Evolutionary conservation across 2,329 filamentous ascomycete genomes (phyloP), one percentile per base, ranked within the genome.

Genomic region (Neofusicoccum sp.): DNA sequence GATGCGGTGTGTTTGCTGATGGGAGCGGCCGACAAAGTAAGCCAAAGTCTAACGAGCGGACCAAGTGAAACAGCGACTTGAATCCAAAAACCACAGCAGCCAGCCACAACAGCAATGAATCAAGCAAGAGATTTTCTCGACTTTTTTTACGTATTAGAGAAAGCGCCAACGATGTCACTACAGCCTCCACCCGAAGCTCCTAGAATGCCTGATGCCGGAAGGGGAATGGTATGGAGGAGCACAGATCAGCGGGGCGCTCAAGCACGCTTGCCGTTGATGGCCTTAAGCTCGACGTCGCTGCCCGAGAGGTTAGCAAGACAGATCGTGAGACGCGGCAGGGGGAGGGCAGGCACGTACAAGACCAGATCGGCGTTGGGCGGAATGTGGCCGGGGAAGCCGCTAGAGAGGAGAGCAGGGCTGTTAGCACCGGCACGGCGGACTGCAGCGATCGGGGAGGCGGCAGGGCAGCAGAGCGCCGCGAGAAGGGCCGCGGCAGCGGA

Each of bases 361-460:
- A 96, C 83, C 64, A 96, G 82, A 66, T 82, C 86, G n/a, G 90
- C 79, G 69, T 88, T 85, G 40, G 86, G 76, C 63, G 91, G 91
- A 65, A 96, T 96, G 69, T 87, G 80, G 61, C 86, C 87, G 34
- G 89, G 86, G 80, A 93, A 95, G 60, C 91, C 91, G 68, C 89
- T 92, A 65, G 63, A 54, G 49, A 43, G 49, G 20, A 30, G 33
- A 31, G 47, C 34, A 56, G 31, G 34, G 48, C 28, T 16, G 66
- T 72, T 61, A 73, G 71, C 66, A 40, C 51, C 49, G 57, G 44
- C 57, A 44, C 33, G 30, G 26, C 33, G 20, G 44, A 36, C 41
- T 41, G 49, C 34, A 54, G 33, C 49, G 49, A 54, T 54, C 49
- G 49, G 49, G 36, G 38, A 6, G 31, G 28, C 12, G 7, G 41